Percentiles rank a stretch among this genome's conserved stretches.
These are phyloP conservation scores for Candolleomyces eurysporus DNA, from an alignment of 768 basidiomycete species.

Conservation along the genomic window DNA sequence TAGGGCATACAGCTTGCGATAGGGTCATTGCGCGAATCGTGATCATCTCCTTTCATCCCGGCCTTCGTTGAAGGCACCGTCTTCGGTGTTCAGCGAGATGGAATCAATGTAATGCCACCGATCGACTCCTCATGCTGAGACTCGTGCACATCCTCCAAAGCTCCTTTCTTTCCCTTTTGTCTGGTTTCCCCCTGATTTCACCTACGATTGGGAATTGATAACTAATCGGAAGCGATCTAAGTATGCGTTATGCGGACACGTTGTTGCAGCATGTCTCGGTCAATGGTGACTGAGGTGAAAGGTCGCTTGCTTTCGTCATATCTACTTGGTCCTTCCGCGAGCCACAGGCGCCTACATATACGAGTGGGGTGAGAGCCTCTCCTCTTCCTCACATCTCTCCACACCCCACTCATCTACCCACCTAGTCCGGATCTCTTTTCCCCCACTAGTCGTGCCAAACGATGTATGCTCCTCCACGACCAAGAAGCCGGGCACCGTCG, in stretches of 20 bases:
- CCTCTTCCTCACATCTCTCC: not conserved
- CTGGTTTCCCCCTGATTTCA: not conserved
- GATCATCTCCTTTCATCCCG: too few relatives aligned
- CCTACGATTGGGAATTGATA: not conserved
- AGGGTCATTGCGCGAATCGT: too few relatives aligned
- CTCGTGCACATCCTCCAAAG: not conserved
- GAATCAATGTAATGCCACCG: not conserved
- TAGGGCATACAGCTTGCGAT: too few relatives aligned
- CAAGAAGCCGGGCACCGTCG: slow-evolving; percentile 12
- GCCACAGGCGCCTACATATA: not conserved
- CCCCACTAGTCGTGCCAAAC: not conserved
- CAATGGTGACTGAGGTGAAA: not conserved
- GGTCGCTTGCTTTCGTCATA: not conserved
- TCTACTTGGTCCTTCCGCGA: not conserved
- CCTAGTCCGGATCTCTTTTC: not conserved
- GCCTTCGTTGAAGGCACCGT: too few relatives aligned
- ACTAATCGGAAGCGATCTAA: slow-evolving; percentile 2
- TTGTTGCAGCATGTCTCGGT: slow-evolving; percentile 12
- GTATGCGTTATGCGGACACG: slow-evolving; percentile 5
- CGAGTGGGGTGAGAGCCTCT: not conserved
- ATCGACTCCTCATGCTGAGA: not conserved
- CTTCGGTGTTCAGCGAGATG: not conserved
- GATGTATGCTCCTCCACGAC: slow-evolving; percentile 14
- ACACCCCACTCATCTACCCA: not conserved
- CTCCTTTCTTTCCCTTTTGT: not conserved